Evolutionary conservation across 192 early-diverging fungal species (phyloP).

Genomic region (Umbelopsis ramanniana): DNA sequence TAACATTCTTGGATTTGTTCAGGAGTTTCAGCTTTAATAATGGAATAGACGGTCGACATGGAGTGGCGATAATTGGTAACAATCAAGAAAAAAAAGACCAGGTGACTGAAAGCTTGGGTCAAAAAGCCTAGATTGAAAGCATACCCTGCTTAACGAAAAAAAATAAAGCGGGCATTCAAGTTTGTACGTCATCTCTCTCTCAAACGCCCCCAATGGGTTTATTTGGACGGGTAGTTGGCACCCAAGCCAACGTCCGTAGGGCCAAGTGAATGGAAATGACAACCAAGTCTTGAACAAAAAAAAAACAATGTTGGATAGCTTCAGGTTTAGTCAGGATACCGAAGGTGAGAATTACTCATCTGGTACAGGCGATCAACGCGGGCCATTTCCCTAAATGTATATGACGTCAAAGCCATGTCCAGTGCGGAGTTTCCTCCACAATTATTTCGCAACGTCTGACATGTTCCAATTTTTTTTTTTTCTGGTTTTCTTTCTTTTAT

Average conservation of each 20-base stretch:
- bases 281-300: too few species aligned
- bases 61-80: too few species aligned
- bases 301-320: too few species aligned
- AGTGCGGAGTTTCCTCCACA: conserved; percentile 16
- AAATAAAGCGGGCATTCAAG: background rate
- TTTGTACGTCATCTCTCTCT: background rate
- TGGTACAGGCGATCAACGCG: background rate
- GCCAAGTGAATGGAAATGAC: too few species aligned
- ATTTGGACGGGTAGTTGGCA: too few species aligned
- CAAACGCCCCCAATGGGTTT: background rate
- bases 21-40: background rate
- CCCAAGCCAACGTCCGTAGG: too few species aligned
- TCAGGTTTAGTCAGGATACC: background rate
- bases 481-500: background rate
- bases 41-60: too few species aligned
- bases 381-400: conserved; percentile 4
- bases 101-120: background rate
- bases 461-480: background rate
- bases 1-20: conserved; percentile 23
- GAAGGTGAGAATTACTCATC: background rate
- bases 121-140: background rate
- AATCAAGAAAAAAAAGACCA: background rate
- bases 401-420: background rate
- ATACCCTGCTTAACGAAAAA: too few species aligned
- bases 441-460: background rate